A percentile compares a stretch with the other conserved stretches of the same genome.
Evolutionary conservation across 2,329 filamentous ascomycete genomes (phyloP).

Genomic region (Xylariaceae sp.): DNA sequence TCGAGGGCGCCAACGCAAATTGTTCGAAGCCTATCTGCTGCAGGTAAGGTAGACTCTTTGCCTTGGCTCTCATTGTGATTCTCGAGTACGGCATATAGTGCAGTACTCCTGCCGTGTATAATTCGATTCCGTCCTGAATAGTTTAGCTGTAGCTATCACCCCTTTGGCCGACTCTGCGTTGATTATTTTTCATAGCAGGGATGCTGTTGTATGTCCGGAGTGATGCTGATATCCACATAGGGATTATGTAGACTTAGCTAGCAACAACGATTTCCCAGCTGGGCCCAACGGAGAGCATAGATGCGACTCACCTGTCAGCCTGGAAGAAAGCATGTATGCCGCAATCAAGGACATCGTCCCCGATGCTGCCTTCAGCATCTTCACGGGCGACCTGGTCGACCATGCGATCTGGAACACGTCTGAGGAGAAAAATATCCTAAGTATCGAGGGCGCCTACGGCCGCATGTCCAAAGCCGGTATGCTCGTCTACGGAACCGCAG

Average conservation of each 20-base stretch:
- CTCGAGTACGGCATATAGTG: background rate
- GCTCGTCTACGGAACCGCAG: slow-evolving; percentile 55
- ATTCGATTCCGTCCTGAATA: background rate
- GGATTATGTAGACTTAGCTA: slow-evolving; percentile 51
- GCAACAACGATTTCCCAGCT: slow-evolving; percentile 51
- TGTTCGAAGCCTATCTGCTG: slow-evolving; percentile 65
- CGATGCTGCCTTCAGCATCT: slow-evolving; percentile 56
- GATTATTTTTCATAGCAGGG: background rate
- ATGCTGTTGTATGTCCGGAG: background rate
- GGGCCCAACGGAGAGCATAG: slow-evolving; percentile 55
- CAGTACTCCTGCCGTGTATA: background rate
- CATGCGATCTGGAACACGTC: slow-evolving; percentile 54
- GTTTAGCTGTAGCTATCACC: background rate
- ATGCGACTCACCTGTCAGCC: slow-evolving; percentile 53
- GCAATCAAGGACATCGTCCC: slow-evolving; percentile 51
- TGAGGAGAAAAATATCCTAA: slow-evolving; percentile 32
- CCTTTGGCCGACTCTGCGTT: background rate
- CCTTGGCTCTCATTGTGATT: background rate
- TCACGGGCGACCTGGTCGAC: slow-evolving; percentile 62
- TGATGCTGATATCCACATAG: slow-evolving; percentile 30
- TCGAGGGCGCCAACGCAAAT: slow-evolving; percentile 54
- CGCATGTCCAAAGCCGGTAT: slow-evolving; percentile 48
- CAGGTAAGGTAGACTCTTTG: slow-evolving; percentile 39
- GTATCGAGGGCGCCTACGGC: slow-evolving; percentile 49
- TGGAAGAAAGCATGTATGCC: slow-evolving; percentile 59